phyloP scores from a whole-genome alignment of 495 filamentous ascomycete species.

The Bombardia bombarda region DNA sequence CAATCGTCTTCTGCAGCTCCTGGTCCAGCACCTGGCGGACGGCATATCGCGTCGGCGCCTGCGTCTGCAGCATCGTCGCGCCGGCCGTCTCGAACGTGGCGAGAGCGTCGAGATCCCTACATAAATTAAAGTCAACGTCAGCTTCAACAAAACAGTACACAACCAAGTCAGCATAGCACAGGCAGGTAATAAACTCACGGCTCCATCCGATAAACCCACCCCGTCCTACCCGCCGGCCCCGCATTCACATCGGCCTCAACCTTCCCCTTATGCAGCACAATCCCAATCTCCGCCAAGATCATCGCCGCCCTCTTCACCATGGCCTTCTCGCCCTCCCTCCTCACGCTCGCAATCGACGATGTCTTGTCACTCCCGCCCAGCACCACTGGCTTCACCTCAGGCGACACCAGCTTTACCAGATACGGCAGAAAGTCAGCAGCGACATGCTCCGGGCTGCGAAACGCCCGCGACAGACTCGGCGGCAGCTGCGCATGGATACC shows the following conservation, averaged over 20 bases:
- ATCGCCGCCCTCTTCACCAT: conserved; percentile 72
- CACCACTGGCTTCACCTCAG: conserved; percentile 87
- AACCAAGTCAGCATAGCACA: too few relatives aligned
- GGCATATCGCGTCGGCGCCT: conserved; percentile 72
- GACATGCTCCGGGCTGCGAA: conserved; percentile 66
- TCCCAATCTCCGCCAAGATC: conserved; percentile 69
- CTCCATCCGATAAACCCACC: conserved; percentile 91
- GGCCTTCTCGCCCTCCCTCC: conserved; percentile 72
- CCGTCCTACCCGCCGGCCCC: conserved; percentile 37
- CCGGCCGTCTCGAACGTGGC: conserved; percentile 50
- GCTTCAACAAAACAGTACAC: too few relatives aligned
- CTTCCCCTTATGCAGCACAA: conserved; percentile 73
- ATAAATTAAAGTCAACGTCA: too few relatives aligned
- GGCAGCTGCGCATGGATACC: conserved; percentile 46
- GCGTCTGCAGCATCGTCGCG: conserved; percentile 35
- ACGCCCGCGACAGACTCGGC: conserved; percentile 59
- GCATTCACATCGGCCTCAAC: conserved; percentile 53
- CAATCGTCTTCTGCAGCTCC: conserved; percentile 65
- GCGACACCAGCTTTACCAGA: conserved; percentile 72
- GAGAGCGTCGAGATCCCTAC: conserved; percentile 58
- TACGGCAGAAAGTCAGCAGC: conserved; percentile 78
- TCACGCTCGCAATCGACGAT: conserved; percentile 69
- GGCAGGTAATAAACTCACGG: conserved; percentile 51
- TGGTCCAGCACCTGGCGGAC: conserved; percentile 88
- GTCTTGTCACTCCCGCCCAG: conserved; percentile 61